These are phyloP conservation scores for Prunella vulgaris DNA, from an alignment of 257 asterid genomes.

Conservation along the genomic window DNA sequence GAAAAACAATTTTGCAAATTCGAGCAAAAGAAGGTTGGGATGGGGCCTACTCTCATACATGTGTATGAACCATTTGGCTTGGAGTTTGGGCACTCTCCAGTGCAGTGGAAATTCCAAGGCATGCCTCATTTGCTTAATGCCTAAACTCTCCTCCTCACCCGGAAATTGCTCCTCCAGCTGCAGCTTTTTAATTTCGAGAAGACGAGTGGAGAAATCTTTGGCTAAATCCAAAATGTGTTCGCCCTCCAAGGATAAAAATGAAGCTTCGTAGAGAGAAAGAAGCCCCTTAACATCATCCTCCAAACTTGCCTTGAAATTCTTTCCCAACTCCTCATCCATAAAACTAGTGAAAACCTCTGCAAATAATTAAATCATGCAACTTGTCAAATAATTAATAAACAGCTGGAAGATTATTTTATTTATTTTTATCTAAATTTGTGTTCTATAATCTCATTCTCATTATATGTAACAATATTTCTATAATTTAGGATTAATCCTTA, in stretches of 20 bases:
- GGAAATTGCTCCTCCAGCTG: constrained; percentile 7
- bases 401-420: too few relatives aligned
- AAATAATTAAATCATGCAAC: too few relatives aligned
- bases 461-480: too few relatives aligned
- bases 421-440: too few relatives aligned
- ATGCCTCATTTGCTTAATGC: constrained; percentile 28
- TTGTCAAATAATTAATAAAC: too few relatives aligned
- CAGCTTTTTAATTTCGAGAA: constrained; percentile 20
- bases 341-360: not conserved
- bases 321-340: not conserved
- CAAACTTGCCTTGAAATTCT: not conserved
- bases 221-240: constrained; percentile 38
- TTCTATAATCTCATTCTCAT: too few relatives aligned
- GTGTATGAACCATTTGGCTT: constrained; percentile 42
- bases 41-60: not conserved
- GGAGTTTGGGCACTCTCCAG: constrained; percentile 43
- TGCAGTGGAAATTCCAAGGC: constrained; percentile 50
- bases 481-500: too few relatives aligned
- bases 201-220: not conserved
- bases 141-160: not conserved
- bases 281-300: not conserved
- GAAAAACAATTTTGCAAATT: not conserved
- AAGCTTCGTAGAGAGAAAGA: constrained; percentile 47
- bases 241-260: constrained; percentile 35
- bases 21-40: not conserved